Evolutionary conservation across 805 yeast genomes (phyloP).

Genomic region (Barnettozyma populi): DNA sequence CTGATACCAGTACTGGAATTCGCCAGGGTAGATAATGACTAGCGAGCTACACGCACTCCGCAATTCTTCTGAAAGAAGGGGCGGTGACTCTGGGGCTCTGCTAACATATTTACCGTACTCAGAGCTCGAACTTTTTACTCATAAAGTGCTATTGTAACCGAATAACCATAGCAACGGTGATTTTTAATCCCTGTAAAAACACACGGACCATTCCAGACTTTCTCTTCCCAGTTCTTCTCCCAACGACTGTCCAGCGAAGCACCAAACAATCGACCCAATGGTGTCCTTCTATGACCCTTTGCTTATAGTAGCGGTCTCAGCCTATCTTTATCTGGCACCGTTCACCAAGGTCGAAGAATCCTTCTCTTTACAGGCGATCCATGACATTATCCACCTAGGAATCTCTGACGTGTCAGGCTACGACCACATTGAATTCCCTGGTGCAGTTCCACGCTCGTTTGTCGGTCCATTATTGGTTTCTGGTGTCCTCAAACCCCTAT

Average conservation of each 20-base stretch:
- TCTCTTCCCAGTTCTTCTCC: background rate
- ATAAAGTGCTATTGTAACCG: no score
- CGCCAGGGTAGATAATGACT: no score
- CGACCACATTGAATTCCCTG: slow-evolving; percentile 81
- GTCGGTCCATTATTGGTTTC: slow-evolving; percentile 61
- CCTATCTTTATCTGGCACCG: slow-evolving; percentile 58
- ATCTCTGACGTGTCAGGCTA: slow-evolving; percentile 34
- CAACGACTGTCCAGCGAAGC: background rate
- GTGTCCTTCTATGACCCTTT: slow-evolving; percentile 27
- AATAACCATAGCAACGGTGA: background rate
- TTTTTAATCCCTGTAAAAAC: background rate
- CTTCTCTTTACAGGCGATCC: slow-evolving; percentile 83
- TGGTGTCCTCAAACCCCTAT: slow-evolving; percentile 36
- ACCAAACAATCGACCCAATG: background rate
- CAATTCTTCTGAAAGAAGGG: no score
- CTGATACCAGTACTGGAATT: no score
- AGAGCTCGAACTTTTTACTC: no score
- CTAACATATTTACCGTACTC: no score
- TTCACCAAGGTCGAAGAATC: slow-evolving; percentile 93
- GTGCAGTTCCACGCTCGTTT: slow-evolving; percentile 84
- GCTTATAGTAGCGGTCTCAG: slow-evolving; percentile 41
- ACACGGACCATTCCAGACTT: background rate
- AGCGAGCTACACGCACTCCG: no score
- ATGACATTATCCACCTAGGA: slow-evolving; percentile 72
- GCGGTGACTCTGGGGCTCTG: no score